Evolutionary conservation across 164 flowering plant species (phyloP).

Genomic region (Macadamia integrifolia): DNA sequence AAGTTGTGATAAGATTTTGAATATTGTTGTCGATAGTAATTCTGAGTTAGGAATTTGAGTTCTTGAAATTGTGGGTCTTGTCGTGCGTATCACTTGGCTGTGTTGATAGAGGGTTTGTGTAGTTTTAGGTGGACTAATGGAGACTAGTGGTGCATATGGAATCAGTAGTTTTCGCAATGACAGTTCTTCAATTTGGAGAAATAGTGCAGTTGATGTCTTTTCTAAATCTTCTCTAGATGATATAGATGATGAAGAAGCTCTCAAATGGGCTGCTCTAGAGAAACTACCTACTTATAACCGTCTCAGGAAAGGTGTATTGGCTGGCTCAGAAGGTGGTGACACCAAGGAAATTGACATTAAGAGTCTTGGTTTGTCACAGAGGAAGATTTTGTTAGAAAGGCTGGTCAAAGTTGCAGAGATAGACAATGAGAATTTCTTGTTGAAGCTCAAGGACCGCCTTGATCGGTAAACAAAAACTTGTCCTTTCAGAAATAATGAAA

Average conservation of each 20-base stretch:
- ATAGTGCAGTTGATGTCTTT: constrained; percentile 30
- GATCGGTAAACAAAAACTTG: constrained; percentile 36
- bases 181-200: constrained; percentile 36
- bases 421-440: constrained; percentile 73
- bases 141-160: constrained; percentile 15
- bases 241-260: constrained; percentile 71
- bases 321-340: constrained; percentile 27
- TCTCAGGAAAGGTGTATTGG: constrained; percentile 52
- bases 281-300: constrained; percentile 66
- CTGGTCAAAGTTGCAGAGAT: constrained; percentile 53
- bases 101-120: not conserved
- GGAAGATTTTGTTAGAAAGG: constrained; percentile 47
- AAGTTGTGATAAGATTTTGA: too few species aligned
- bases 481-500: not conserved
- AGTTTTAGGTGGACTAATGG: constrained; percentile 14
- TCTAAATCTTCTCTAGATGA: constrained; percentile 43
- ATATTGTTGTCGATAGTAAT: too few species aligned
- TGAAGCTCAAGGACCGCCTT: constrained; percentile 52
- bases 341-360: constrained; percentile 44
- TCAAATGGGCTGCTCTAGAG: constrained; percentile 78
- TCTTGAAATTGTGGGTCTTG: not conserved
- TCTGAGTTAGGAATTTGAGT: too few species aligned
- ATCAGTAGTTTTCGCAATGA: constrained; percentile 20
- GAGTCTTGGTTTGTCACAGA: constrained; percentile 45
- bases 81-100: not conserved